Base-by-base conservation (phyloP, 2,329 filamentous ascomycete species). In the Cordyceps cateniannulata region DNA sequence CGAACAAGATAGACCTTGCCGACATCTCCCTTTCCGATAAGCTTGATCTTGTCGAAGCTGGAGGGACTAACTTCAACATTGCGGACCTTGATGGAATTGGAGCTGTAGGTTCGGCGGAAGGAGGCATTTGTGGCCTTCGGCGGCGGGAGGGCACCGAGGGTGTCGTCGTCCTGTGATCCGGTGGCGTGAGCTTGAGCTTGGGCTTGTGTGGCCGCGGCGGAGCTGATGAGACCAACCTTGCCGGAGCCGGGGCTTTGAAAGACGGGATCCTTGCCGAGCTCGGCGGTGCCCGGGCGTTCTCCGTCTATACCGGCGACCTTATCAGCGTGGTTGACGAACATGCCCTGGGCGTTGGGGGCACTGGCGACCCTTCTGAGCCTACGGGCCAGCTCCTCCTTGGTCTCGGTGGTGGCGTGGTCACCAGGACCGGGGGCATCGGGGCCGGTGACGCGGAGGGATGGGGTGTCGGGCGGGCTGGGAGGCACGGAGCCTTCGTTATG, bases 11-110 rank as follows among this genome's bases (percentile, higher is more conserved):
- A 99, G 1, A 99, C 95, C 79, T 99, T 99, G 64, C 95, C 95
- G 25, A 99, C 95, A 75, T 99, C 95, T 62, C 95, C 95, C 79
- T 99, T 99, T 61, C 95, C 95, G 71, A 99, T 97, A 76, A 99
- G 83, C 76, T 99, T 99, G 76, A 99, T 97, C 84, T 99, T 99
- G 81, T 99, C 95, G 69, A 99, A 99, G 73, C 93, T 98, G 64
- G 90, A 83, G 0, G 95, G 95, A 0, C 92, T 90, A 40, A 99
- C 95, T 76, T 99, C 95, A 52, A 99, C 95, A 72, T 96, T 92
- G 69, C 95, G 86, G 66, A 98, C 91, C 77, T 99, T 99, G 81
- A 99, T 99, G 45, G 95, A 98, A 75, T 98, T 99, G 66, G 93
- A 97, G 76, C 95, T 98, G 75, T 99, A 99, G 3, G 95, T 99